Percentiles rank a stretch among this genome's conserved stretches.
Conservation (phyloP, 2,329 filamentous ascomycete species). For the Arthrocladium fulminans region DNA sequence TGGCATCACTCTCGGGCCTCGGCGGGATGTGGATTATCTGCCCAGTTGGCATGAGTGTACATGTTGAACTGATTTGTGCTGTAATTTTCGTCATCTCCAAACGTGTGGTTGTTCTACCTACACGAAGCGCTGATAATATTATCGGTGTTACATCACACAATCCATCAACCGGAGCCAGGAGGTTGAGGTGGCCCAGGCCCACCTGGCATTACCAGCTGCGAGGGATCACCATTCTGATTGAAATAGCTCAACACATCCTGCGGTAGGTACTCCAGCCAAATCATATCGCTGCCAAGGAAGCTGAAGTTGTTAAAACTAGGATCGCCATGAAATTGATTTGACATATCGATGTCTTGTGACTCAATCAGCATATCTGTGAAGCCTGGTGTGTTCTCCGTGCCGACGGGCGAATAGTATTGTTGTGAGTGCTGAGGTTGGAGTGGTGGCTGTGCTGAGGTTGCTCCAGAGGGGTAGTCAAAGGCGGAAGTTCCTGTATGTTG, state of each 20-base stretch:
- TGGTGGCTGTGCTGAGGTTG: background rate
- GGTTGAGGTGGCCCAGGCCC: background rate
- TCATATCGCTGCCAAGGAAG: slow-evolving; percentile 53
- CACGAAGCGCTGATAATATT: no score
- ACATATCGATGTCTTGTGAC: slow-evolving; percentile 67
- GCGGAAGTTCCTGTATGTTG: slow-evolving; percentile 19
- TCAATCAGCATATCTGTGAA: slow-evolving; percentile 57
- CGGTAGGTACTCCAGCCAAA: slow-evolving; percentile 69
- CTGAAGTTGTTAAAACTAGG: slow-evolving; percentile 22
- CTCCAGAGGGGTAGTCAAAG: slow-evolving; percentile 18
- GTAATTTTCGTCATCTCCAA: no score
- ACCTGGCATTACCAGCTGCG: background rate
- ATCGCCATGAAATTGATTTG: slow-evolving; percentile 21
- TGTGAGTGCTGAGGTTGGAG: slow-evolving; percentile 14
- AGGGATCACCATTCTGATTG: slow-evolving; percentile 25
- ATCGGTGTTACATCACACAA: no score
- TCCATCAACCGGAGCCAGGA: no score
- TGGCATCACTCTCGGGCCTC: no score
- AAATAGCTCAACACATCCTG: slow-evolving; percentile 54
- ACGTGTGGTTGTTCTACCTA: no score
- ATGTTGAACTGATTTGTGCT: no score
- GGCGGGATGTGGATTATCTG: no score
- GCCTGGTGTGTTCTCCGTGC: background rate
- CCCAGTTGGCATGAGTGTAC: no score
- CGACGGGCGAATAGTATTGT: background rate